Base-by-base conservation (phyloP, 2,329 filamentous ascomycete species). In the Fusarium pseudonygamai region DNA sequence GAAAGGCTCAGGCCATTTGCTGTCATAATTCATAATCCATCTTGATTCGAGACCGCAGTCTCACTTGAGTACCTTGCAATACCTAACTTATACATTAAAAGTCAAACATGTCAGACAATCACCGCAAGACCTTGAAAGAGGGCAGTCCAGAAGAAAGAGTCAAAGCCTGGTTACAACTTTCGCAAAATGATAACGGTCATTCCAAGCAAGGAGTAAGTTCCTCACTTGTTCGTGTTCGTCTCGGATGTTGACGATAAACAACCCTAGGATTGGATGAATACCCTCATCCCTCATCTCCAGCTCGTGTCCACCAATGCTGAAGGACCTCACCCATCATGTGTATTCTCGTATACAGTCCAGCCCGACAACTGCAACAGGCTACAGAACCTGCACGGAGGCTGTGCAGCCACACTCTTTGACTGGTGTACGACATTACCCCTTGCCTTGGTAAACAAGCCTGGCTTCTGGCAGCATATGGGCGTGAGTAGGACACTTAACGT, bases 361-460 rank as follows among this genome's bases (percentile, higher is more conserved):
- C 79, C 82, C 0, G 74, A 82, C 7, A 87, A 91, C 82, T 85
- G 84, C 79, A 91, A 91, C 80, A 81, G 84, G 11, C 65, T 86
- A 20, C 80, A 80, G 32, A 91, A 87, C 81, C 81, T 92, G 61
- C 90, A 92, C 77, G 90, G 89, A 60, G 90, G 90, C 24, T 91
- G 89, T 71, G 85, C 89, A 0, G 88, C 92, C 6, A 91, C 91
- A 1, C 81, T 94, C 8, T 91, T 93, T 73, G 93, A 94, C 81
- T 83, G 88, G 64, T 86, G 89, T 74, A 93, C 92, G 1, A 89
- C 89, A 7, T 79, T 89, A 24, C 84, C 89, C 7, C 80, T 93
- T 18, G 80, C 86, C 15, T 85, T 91, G 42, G 80, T 92, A 58
- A 86, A 87, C 49, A 83, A 83, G 28, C 88, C 88, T 0, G 91